Conservation (phyloP, 352 stramenopile genomes). For the Globisporangium parvum region DNA sequence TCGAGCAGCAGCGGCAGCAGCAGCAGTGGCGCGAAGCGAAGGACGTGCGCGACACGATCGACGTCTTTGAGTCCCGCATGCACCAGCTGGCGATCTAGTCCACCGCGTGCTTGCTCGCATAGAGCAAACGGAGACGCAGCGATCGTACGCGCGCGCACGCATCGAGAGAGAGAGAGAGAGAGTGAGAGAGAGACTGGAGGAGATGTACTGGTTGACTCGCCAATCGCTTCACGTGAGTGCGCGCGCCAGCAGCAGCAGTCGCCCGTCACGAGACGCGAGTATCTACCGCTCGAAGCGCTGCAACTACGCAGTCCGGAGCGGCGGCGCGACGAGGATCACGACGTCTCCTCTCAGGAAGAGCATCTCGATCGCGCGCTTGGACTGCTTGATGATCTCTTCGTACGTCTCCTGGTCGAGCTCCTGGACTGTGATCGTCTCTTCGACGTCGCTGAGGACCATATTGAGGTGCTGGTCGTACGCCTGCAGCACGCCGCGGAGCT, state of each 20-base stretch:
- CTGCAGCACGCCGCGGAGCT: slow-evolving; percentile 96
- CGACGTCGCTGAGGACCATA: slow-evolving; percentile 97
- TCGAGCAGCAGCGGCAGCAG: slow-evolving; percentile 6
- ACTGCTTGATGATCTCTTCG: slow-evolving; percentile 96
- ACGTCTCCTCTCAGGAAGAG: slow-evolving; percentile 99
- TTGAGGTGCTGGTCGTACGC: slow-evolving; percentile 99
- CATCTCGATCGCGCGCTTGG: slow-evolving; percentile 96
- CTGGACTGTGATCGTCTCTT: slow-evolving; percentile 97
- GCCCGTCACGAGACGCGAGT: not conserved
- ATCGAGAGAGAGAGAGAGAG: not conserved
- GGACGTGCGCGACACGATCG: slow-evolving; percentile 30
- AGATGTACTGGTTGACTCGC: not conserved
- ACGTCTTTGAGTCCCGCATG: slow-evolving; percentile 35
- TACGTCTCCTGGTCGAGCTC: slow-evolving; percentile 98
- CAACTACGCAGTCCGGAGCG: slow-evolving; percentile 88
- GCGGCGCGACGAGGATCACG: slow-evolving; percentile 97
- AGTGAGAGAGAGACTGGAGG: not conserved
- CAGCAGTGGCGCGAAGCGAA: slow-evolving; percentile 16
- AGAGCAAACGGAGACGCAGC: not conserved
- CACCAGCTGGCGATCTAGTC: slow-evolving; percentile 9
- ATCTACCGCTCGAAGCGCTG: not conserved
- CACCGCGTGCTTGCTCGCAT: too few relatives aligned
- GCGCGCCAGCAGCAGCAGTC: not conserved
- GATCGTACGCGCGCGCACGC: too few relatives aligned
- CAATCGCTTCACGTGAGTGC: not conserved